A percentile compares a stretch with the other conserved stretches of the same genome.
phyloP scores from a whole-genome alignment of 2,329 filamentous ascomycete species.

The Botrytis medusae region DNA sequence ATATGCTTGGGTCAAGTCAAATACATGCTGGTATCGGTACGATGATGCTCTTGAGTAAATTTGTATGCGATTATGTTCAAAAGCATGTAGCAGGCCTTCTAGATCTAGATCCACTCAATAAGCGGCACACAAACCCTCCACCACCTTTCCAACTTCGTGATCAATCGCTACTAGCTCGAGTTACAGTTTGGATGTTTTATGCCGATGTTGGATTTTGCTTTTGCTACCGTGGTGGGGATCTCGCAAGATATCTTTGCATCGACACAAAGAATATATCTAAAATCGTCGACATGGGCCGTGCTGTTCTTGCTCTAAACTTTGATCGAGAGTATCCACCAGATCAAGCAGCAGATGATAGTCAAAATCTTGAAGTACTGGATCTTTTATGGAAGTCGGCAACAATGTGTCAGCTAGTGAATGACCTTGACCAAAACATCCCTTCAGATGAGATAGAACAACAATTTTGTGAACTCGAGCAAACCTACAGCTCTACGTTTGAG shows the following conservation, averaged over 20 bases:
- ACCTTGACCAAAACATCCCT: not conserved
- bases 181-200: constrained; percentile 16
- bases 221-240: constrained; percentile 17
- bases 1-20: constrained; percentile 15
- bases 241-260: constrained; percentile 10
- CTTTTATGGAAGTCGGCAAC: constrained; percentile 6
- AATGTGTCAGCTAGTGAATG: constrained; percentile 8
- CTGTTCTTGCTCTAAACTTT: not conserved
- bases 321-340: not conserved
- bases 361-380: constrained; percentile 11
- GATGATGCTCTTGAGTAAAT: constrained; percentile 10
- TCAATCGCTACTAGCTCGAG: constrained; percentile 1
- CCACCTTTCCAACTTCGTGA: not conserved
- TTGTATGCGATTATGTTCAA: constrained; percentile 10
- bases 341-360: constrained; percentile 4
- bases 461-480: not conserved
- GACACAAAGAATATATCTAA: constrained; percentile 7
- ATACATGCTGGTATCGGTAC: constrained; percentile 9
- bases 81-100: constrained; percentile 4
- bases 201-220: constrained; percentile 17
- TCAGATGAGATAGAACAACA: not conserved
- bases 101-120: not conserved
- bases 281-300: not conserved
- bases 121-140: not conserved
- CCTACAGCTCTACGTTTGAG: not conserved